Percentiles rank a stretch among this genome's conserved stretches.
Evolutionary conservation across 257 asterid species (phyloP).

Genomic region (Solanum phureja): DNA sequence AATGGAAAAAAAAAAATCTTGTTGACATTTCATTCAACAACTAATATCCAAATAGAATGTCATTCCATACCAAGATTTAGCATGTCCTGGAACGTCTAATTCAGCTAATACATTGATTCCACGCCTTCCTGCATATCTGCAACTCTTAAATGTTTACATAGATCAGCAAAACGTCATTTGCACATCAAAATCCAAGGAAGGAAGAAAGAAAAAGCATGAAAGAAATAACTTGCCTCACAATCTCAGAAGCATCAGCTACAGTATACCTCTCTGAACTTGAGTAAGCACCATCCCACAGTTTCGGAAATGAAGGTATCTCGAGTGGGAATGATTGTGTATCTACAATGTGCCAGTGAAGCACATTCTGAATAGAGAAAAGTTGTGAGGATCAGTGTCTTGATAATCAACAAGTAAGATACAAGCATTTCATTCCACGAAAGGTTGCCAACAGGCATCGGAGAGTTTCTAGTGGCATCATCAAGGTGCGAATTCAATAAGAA

Average conservation of each 20-base stretch:
- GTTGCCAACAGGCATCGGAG: not conserved
- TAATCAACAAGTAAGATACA: not conserved
- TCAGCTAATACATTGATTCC: constrained; percentile 90
- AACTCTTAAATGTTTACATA: not conserved
- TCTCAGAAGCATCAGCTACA: constrained; percentile 62
- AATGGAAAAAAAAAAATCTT: not conserved
- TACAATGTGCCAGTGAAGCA: constrained; percentile 97
- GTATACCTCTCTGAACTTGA: constrained; percentile 60
- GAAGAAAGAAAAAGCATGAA: not conserved
- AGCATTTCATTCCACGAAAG: not conserved
- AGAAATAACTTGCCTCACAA: constrained; percentile 61
- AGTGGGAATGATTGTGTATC: constrained; percentile 93
- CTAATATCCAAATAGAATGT: not conserved
- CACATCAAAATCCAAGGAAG: not conserved
- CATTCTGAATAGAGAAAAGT: constrained; percentile 42
- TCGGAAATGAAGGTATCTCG: constrained; percentile 81
- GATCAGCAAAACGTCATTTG: not conserved
- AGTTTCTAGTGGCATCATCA: not conserved
- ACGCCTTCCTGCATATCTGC: constrained; percentile 72
- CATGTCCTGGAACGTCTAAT: constrained; percentile 90
- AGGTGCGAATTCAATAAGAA: not conserved
- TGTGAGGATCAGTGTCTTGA: not conserved
- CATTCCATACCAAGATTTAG: constrained; percentile 64
- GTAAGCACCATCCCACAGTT: constrained; percentile 83
- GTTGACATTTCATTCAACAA: not conserved